A percentile compares a stretch with the other conserved stretches of the same genome.
These are phyloP conservation scores for Falciphora oryzae DNA, from an alignment of 2,329 filamentous ascomycete genomes.

Conservation along the genomic window DNA sequence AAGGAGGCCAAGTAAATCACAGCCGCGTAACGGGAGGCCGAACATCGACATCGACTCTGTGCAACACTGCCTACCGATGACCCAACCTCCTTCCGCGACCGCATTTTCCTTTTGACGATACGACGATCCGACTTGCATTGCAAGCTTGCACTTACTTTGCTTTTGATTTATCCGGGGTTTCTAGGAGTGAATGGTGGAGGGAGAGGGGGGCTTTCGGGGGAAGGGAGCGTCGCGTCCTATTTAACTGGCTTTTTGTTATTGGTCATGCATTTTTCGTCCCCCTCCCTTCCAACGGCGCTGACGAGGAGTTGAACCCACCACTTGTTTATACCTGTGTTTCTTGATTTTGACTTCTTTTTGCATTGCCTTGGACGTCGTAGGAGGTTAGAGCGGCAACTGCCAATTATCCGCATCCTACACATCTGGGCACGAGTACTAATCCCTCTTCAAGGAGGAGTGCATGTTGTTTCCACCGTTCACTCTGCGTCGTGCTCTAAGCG, in stretches of 20 bases:
- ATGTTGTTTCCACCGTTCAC: no score
- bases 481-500: no score
- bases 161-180: not conserved
- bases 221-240: not conserved
- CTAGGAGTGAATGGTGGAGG: not conserved
- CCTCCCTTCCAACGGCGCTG: not conserved
- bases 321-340: not conserved
- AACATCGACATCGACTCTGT: not conserved
- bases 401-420: not conserved
- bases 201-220: not conserved
- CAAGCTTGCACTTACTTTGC: not conserved
- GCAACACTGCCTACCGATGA: not conserved
- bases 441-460: no score
- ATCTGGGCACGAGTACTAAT: not conserved
- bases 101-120: not conserved
- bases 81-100: not conserved
- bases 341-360: conserved; percentile 8
- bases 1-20: conserved; percentile 4
- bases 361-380: not conserved
- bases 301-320: not conserved
- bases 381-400: not conserved
- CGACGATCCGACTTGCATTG: not conserved
- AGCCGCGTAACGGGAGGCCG: not conserved
- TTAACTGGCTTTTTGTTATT: not conserved
- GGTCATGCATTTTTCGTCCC: not conserved